Evolutionary conservation across 1,284 basidiomycete genomes (phyloP), one percentile per base, ranked within the genome.

Genomic region (Moesziomyces sp.): DNA sequence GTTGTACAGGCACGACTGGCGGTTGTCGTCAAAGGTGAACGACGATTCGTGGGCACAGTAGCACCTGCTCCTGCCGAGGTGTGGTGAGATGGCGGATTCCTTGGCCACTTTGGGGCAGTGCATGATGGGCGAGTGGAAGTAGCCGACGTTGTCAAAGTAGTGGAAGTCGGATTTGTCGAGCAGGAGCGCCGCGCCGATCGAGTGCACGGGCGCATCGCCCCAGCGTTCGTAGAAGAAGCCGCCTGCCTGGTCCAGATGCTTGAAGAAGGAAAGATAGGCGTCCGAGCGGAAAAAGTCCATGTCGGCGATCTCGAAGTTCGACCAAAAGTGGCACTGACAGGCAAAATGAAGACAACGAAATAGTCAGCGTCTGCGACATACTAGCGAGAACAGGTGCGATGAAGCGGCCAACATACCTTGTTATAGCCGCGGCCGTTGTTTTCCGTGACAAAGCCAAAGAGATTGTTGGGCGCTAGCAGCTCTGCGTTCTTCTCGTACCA

Each of bases 201-300:
- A 79, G 43, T 85, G 82, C 2, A 85, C 84, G 7, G 85, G 93
- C 9, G 93, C 93, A 81, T 94, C 93, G 54, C 93, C 93, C 92
- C 92, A 92, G 53, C 91, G 87, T 88, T 79, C 81, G 65, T 83
- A 83, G 56, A 83, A 83, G 72, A 83, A 83, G 18, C 93, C 93
- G 21, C 93, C 93, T 49, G 88, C 88, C 16, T 86, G 84, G 69
- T 95, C 93, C 21, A 95, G 86, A 79, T 88, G 88, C 24, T 91
- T 87, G 77, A 94, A 95, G 86, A 90, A 94, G 52, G 89, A 88
- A 68, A 86, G 87, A 84, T 95, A 95, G 4, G 90, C 89, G 69
- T 92, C 88, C 7, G 88, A 86, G 56, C 93, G 87, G 90, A 91
- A 93, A 81, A 94, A 93, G 70, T 91, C 88, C 87, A 85, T 54